Percentiles rank a stretch among this genome's conserved stretches.
Conservation (phyloP, 257 asterid genomes). For the Solanum tacnaense region DNA sequence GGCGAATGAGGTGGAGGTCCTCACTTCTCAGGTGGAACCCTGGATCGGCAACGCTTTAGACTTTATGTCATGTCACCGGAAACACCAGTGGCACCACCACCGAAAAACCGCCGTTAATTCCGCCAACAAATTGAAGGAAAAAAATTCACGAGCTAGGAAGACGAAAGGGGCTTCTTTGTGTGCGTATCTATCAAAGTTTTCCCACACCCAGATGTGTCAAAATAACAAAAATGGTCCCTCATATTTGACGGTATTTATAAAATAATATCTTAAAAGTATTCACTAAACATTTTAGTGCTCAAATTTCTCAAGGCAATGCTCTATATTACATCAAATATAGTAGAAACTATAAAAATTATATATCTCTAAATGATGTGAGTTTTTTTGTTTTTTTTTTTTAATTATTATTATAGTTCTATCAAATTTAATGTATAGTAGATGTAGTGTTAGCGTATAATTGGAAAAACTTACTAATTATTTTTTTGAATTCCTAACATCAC, state of each 20-base stretch:
- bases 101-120: constrained; percentile 1
- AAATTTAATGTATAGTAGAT: neutral
- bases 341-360: neutral
- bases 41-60: constrained; percentile 7
- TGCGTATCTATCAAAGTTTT: neutral
- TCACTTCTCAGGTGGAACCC: constrained; percentile 1
- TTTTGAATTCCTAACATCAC: no score
- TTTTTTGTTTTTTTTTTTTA: no score
- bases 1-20: neutral
- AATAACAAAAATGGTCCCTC: neutral
- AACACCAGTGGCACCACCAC: constrained; percentile 21
- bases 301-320: neutral
- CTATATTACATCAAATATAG: neutral
- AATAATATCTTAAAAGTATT: neutral
- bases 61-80: neutral
- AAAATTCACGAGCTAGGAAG: neutral
- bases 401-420: neutral
- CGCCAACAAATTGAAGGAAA: neutral
- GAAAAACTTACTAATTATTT: no score
- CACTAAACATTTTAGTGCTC: neutral
- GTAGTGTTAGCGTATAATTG: neutral
- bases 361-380: neutral
- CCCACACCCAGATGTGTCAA: neutral
- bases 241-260: neutral
- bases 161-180: neutral